Evolutionary conservation across 1,284 basidiomycete genomes (phyloP), one percentile per base, ranked within the genome.

Genomic region (Thelephora terrestris): DNA sequence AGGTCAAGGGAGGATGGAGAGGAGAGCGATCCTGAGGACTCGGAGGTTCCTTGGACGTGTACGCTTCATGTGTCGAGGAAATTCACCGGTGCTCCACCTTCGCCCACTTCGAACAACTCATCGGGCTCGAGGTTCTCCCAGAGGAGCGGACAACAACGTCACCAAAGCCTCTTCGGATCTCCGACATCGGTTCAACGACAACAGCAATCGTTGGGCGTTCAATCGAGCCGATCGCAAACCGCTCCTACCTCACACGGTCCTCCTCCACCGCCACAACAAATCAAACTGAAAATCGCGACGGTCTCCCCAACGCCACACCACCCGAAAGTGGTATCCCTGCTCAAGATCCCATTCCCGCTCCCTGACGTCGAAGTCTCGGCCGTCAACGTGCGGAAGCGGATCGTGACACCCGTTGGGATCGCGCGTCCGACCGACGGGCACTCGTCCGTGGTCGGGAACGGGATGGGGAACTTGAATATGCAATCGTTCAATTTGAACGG

Each of bases 11-110:
- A 63, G 10, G 66, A 66, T 12, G 81, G 71, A 1, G 76, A 81
- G 17, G 83, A 91, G 46, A 89, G 85, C 51, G 93, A 97, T 57
- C 90, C 92, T 0, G 94, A 98, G 63, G 94, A 98, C 63, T 90
- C 85, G 42, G 94, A 97, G 66, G 92, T 90, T 24, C 90, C 93
- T 0, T 99, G 94, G 94, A 79, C 82, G 38, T 98, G 94, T 61
- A 79, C 76, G 20, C 68, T 89, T 54, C 74, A 80, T 54, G 66
- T 83, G 29, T 71, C 64, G 16, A 57, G 62, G 25, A 55, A 61
- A 21, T n/a, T 18, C 16, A 32, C 29, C 7, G 29, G 42, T 29
- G 24, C 42, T 43, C 21, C 18, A 43, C 16, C 18, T 25, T 2
- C 29, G 17, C 7, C 45, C 9, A 24, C 29, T 14, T 3, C 45